phyloP scores from a whole-genome alignment of 768 basidiomycete species.

The Lentinus tigrinus region DNA sequence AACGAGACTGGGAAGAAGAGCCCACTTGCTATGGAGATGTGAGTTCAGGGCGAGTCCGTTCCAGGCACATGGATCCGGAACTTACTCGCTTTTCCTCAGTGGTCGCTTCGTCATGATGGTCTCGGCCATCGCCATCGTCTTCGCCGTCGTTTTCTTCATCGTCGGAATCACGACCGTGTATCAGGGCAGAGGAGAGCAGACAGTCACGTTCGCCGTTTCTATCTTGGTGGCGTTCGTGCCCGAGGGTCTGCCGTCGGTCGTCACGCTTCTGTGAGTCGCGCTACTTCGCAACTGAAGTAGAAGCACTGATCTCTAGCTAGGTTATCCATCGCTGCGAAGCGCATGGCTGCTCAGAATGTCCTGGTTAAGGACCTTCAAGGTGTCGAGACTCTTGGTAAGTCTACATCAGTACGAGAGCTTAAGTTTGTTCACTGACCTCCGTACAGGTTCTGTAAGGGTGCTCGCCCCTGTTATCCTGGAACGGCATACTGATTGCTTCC shows the following conservation, averaged over 20 bases:
- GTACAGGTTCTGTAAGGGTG: constrained; percentile 22
- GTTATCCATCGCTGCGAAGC: constrained; percentile 66
- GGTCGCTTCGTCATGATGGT: constrained; percentile 61
- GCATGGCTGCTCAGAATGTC: constrained; percentile 71
- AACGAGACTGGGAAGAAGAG: constrained; percentile 64
- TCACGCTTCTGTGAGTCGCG: constrained; percentile 50
- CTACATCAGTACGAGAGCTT: too few relatives aligned
- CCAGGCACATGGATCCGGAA: background rate
- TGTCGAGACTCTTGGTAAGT: constrained; percentile 61
- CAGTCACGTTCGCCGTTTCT: constrained; percentile 62
- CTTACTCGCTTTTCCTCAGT: constrained; percentile 31
- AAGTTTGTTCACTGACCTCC: too few relatives aligned
- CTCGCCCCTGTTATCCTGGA: constrained; percentile 8
- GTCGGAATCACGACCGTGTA: constrained; percentile 68
- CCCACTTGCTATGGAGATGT: constrained; percentile 69
- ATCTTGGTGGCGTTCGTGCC: constrained; percentile 62
- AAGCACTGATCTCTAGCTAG: constrained; percentile 11
- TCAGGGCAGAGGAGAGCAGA: constrained; percentile 56
- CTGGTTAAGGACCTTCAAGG: constrained; percentile 75
- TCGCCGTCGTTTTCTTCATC: constrained; percentile 63
- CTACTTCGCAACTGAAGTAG: background rate
- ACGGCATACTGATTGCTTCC: constrained; percentile 28
- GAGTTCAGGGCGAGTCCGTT: constrained; percentile 15
- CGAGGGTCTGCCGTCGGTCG: constrained; percentile 65
- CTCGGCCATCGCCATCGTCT: constrained; percentile 58